Conservation (phyloP, 768 basidiomycete species). For the Mycena rebaudengoi region DNA sequence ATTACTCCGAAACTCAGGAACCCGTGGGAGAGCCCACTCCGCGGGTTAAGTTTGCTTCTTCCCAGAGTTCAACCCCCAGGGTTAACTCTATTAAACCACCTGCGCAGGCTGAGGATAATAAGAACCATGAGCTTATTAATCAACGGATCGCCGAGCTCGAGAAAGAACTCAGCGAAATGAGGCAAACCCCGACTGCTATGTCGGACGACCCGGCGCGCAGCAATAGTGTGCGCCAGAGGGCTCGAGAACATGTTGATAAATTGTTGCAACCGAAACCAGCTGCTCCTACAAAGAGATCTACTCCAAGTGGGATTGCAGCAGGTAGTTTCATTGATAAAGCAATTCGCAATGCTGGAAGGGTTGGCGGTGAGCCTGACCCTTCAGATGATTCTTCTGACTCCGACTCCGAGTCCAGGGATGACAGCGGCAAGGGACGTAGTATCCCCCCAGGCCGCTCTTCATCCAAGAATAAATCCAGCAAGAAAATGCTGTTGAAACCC, state of each 20-base stretch:
- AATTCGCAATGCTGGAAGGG: not conserved
- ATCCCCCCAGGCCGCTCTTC: not conserved
- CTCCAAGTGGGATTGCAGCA: not conserved
- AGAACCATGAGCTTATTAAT: not conserved
- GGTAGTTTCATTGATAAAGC: not conserved
- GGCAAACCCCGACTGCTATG: not conserved
- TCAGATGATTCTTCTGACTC: not conserved
- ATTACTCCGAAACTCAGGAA: too few species aligned
- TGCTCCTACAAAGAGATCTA: not conserved
- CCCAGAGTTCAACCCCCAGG: too few species aligned
- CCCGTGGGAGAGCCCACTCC: too few species aligned
- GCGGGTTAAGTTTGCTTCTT: too few species aligned
- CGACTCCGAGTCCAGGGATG: not conserved
- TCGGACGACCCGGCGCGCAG: not conserved
- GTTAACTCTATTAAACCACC: too few species aligned
- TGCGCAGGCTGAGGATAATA: too few species aligned
- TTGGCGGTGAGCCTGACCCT: not conserved
- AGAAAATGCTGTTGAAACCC: conserved; percentile 26
- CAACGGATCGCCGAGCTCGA: not conserved
- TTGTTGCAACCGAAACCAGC: not conserved
- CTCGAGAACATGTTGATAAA: not conserved
- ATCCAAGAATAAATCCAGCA: not conserved
- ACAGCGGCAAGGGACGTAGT: not conserved
- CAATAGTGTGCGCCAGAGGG: not conserved
- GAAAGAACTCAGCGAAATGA: not conserved